Evolutionary conservation across 495 filamentous ascomycete species (phyloP).

Genomic region (Penicillium psychrofluorescens): DNA sequence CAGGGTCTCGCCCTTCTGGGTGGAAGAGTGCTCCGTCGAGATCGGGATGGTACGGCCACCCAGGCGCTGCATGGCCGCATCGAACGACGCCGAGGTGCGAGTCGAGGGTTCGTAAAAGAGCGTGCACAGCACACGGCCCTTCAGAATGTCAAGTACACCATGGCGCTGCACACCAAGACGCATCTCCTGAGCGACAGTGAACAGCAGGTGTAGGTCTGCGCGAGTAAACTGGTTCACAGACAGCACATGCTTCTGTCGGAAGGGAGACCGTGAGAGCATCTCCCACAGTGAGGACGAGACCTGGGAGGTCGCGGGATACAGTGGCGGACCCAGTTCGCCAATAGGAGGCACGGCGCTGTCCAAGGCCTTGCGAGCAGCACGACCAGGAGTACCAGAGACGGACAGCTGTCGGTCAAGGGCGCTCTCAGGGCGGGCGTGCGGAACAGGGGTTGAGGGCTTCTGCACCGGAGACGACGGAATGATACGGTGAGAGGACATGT

Average conservation of each 20-base stretch:
- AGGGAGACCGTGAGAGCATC: conserved; percentile 69
- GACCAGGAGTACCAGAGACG: conserved; percentile 32
- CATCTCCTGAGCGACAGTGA: conserved; percentile 96
- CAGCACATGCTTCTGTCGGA: conserved; percentile 79
- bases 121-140: conserved; percentile 75
- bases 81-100: conserved; percentile 91
- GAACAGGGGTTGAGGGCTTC: conserved; percentile 41
- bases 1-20: conserved; percentile 86
- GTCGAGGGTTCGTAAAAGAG: conserved; percentile 98
- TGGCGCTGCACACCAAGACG: conserved; percentile 83
- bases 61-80: conserved; percentile 95
- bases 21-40: conserved; percentile 70
- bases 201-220: conserved; percentile 81
- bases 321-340: conserved; percentile 48
- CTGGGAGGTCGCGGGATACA: conserved; percentile 37
- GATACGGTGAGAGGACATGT: conserved; percentile 68
- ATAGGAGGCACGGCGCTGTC: conserved; percentile 21
- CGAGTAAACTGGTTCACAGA: conserved; percentile 86
- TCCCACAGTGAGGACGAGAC: conserved; percentile 55
- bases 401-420: conserved; percentile 39
- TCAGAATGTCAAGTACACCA: conserved; percentile 80
- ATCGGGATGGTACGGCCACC: conserved; percentile 78
- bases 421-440: conserved; percentile 37
- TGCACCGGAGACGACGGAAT: conserved; percentile 48
- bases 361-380: conserved; percentile 15